phyloP scores from a whole-genome alignment of 2,329 filamentous ascomycete genomes.

The Alternaria panax region DNA sequence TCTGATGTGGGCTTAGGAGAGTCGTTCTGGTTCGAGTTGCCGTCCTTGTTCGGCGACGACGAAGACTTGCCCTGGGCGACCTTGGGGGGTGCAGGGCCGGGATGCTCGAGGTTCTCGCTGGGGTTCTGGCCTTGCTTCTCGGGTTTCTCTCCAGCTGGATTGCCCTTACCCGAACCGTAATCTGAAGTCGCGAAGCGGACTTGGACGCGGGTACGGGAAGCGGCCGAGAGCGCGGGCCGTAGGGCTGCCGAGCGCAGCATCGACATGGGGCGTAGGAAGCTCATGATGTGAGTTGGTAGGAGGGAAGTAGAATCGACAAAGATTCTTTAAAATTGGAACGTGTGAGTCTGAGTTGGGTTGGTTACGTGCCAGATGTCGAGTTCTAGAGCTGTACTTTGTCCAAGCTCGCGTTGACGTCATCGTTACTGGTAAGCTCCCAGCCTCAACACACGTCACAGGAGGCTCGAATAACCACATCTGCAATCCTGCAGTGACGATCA shows the following conservation, averaged over 20 bases:
- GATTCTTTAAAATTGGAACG: not conserved
- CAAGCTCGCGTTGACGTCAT: slow-evolving; percentile 16
- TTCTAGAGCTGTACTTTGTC: slow-evolving; percentile 7
- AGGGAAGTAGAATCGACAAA: slow-evolving; percentile 9
- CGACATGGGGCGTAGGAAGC: slow-evolving; percentile 39
- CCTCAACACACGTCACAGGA: slow-evolving; percentile 11
- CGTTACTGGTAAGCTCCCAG: slow-evolving; percentile 7
- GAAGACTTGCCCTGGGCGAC: slow-evolving; percentile 47
- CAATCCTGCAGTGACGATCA: slow-evolving; percentile 7
- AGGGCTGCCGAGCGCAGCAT: slow-evolving; percentile 38
- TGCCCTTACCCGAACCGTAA: slow-evolving; percentile 54
- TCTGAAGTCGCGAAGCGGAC: slow-evolving; percentile 49
- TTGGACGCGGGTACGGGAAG: slow-evolving; percentile 39
- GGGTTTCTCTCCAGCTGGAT: slow-evolving; percentile 54
- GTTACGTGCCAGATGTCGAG: not conserved
- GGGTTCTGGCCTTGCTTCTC: slow-evolving; percentile 52
- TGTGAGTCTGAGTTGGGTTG: not conserved
- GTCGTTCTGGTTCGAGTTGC: slow-evolving; percentile 16
- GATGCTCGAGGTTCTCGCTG: slow-evolving; percentile 54
- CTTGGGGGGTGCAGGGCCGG: slow-evolving; percentile 54
- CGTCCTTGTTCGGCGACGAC: slow-evolving; percentile 40
- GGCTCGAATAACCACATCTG: slow-evolving; percentile 5
- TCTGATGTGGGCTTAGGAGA: slow-evolving; percentile 14
- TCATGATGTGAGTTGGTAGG: slow-evolving; percentile 32
- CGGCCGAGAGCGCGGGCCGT: slow-evolving; percentile 32